Evolutionary conservation across 306 rosid genomes (phyloP).

Genomic region (Mimosa bimucronata): DNA sequence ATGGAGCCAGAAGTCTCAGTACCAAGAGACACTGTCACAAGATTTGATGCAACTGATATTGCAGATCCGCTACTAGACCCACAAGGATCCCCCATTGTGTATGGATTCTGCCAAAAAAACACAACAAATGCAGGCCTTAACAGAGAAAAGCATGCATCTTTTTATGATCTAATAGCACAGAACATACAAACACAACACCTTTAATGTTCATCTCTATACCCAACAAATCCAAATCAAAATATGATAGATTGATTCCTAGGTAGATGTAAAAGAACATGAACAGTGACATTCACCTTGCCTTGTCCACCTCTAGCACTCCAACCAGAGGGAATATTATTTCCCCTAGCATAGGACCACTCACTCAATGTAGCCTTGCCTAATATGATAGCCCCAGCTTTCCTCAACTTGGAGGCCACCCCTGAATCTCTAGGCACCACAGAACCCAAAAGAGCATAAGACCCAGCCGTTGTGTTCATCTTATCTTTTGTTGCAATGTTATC

Average conservation of each 20-base stretch:
- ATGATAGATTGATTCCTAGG: too few species aligned
- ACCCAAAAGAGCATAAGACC: conserved; percentile 65
- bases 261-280: not conserved
- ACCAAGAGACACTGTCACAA: conserved; percentile 61
- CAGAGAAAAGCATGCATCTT: not conserved
- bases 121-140: not conserved
- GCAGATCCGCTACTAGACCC: conserved; percentile 39
- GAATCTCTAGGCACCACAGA: conserved; percentile 71
- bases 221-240: too few species aligned
- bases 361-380: conserved; percentile 66
- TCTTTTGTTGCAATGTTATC: conserved; percentile 76
- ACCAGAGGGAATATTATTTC: conserved; percentile 37
- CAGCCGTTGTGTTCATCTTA: conserved; percentile 67
- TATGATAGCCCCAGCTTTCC: conserved; percentile 71
- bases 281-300: conserved; percentile 53
- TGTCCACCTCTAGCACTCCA: conserved; percentile 66
- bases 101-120: conserved; percentile 51
- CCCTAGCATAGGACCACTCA: conserved; percentile 61
- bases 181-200: not conserved
- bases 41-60: conserved; percentile 68
- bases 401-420: conserved; percentile 59
- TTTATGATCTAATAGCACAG: not conserved
- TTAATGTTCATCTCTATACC: too few species aligned
- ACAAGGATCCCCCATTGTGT: conserved; percentile 43
- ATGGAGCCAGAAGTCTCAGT: conserved; percentile 67